Conservation (phyloP, 148 eudicot species). For the Drosera capensis region DNA sequence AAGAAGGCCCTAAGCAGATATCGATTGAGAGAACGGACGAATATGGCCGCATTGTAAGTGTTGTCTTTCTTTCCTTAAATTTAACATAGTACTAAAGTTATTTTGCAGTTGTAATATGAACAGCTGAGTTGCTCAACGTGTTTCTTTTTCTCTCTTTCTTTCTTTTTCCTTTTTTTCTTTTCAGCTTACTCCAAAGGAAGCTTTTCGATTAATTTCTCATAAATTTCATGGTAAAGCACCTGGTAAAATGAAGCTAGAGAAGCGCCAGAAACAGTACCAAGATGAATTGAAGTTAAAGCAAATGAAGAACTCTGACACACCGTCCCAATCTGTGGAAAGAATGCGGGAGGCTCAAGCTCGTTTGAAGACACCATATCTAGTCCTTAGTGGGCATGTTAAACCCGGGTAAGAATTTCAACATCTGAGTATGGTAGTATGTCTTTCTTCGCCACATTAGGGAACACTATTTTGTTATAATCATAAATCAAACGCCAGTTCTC, state of each 20-base stretch:
- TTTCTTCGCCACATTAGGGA: neutral
- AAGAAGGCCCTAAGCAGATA: slow-evolving; percentile 55
- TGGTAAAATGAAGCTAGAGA: slow-evolving; percentile 87
- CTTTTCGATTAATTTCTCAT: slow-evolving; percentile 74
- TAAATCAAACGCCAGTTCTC: neutral
- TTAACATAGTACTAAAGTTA: neutral
- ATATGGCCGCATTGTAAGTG: slow-evolving; percentile 86
- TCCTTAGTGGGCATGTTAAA: slow-evolving; percentile 81
- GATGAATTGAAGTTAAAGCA: slow-evolving; percentile 81
- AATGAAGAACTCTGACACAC: slow-evolving; percentile 83
- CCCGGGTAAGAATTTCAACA: slow-evolving; percentile 61
- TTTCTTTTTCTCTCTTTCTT: too few relatives aligned
- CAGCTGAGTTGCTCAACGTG: too few relatives aligned
- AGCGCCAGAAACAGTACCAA: slow-evolving; percentile 69
- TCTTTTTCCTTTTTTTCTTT: slow-evolving; percentile 5
- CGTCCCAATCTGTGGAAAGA: slow-evolving; percentile 78
- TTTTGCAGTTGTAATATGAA: too few relatives aligned
- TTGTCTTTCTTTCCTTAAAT: slow-evolving; percentile 3
- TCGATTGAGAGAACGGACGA: slow-evolving; percentile 85
- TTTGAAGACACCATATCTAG: slow-evolving; percentile 67
- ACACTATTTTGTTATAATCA: neutral
- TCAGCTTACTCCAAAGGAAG: slow-evolving; percentile 96
- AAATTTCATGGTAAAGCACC: slow-evolving; percentile 96
- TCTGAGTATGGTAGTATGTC: too few relatives aligned
- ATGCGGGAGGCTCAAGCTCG: slow-evolving; percentile 90